These are phyloP conservation scores for Ciborinia camelliae DNA, from an alignment of 2,329 filamentous ascomycete species.

Conservation along the genomic window DNA sequence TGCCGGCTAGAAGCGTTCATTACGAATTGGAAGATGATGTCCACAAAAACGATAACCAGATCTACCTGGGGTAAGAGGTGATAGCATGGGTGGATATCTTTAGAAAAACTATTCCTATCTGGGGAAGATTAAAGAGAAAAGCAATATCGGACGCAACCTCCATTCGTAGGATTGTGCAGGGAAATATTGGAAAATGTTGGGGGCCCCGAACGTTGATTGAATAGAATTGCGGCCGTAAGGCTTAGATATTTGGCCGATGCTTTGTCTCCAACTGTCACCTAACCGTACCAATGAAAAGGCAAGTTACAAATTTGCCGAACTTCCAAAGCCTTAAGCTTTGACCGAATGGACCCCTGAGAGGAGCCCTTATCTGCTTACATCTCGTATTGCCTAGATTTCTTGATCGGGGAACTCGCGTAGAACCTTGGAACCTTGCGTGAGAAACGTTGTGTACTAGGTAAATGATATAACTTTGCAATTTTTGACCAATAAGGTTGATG, in stretches of 20 bases:
- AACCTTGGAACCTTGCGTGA: background rate
- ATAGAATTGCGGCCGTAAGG: background rate
- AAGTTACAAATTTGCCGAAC: background rate
- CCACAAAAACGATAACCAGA: background rate
- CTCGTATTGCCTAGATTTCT: slow-evolving; percentile 9
- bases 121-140: background rate
- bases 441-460: background rate
- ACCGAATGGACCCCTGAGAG: background rate
- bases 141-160: slow-evolving; percentile 7
- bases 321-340: slow-evolving; percentile 15
- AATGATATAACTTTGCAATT: background rate
- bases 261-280: too few species aligned
- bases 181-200: background rate
- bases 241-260: slow-evolving; percentile 5
- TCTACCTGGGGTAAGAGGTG: background rate
- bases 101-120: background rate
- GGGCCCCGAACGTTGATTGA: slow-evolving; percentile 13
- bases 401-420: background rate
- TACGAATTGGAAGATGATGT: background rate
- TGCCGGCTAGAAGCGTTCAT: background rate
- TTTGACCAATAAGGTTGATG: slow-evolving; percentile 5
- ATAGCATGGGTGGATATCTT: background rate
- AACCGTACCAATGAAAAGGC: slow-evolving; percentile 2
- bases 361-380: slow-evolving; percentile 9
- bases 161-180: background rate